Evolutionary conservation across 1,284 basidiomycete genomes (phyloP).

Genomic region (Heterobasidion occidentale): DNA sequence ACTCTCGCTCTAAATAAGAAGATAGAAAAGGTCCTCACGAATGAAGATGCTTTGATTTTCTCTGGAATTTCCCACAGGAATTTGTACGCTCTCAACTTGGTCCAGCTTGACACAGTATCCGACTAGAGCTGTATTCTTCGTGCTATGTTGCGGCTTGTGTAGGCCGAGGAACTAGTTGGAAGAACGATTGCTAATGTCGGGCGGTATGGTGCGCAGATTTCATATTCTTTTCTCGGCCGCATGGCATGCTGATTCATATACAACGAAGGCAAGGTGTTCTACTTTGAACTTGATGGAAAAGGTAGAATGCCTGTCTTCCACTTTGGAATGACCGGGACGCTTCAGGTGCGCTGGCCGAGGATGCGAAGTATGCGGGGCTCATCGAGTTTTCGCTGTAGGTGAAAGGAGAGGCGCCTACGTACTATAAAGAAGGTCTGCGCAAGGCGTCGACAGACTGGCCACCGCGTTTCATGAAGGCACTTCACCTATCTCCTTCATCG

Average conservation of each 20-base stretch:
- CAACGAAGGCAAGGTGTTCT: conserved; percentile 66
- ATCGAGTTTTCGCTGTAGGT: conserved; percentile 30
- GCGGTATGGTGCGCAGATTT: conserved; percentile 44
- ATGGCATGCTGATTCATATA: background rate
- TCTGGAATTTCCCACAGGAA: conserved; percentile 47
- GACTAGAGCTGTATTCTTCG: background rate
- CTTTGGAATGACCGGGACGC: conserved; percentile 81
- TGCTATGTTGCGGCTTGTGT: background rate
- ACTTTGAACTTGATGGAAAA: conserved; percentile 56
- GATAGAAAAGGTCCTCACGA: conserved; percentile 52
- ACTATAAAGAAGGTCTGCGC: conserved; percentile 55
- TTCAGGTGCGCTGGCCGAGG: conserved; percentile 42
- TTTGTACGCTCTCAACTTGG: conserved; percentile 44
- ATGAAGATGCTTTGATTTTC: conserved; percentile 67
- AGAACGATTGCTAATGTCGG: conserved; percentile 52
- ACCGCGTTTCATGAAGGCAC: conserved; percentile 68
- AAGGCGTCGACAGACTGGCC: conserved; percentile 59
- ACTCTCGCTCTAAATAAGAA: conserved; percentile 47
- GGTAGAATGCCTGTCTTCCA: conserved; percentile 67
- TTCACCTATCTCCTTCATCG: background rate
- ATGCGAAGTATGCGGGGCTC: too few species aligned
- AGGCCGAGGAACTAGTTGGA: conserved; percentile 56
- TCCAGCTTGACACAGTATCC: conserved; percentile 4
- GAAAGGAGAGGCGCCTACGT: conserved; percentile 52
- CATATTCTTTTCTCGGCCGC: background rate